These are phyloP conservation scores for Eucalyptus sp. DNA, from an alignment of 345 rosid species.

Conservation along the genomic window DNA sequence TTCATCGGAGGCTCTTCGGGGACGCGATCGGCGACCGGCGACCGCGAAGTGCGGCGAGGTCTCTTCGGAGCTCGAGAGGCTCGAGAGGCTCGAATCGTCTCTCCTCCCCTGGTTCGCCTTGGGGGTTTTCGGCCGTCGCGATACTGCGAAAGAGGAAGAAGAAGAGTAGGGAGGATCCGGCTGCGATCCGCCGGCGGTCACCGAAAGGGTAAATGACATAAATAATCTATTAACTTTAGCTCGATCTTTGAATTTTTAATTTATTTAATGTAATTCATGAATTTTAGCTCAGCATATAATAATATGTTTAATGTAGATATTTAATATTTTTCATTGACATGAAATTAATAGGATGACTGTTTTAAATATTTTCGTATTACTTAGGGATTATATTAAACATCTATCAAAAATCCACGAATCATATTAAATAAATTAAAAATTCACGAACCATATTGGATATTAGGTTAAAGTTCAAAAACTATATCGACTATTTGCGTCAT, in stretches of 20 bases:
- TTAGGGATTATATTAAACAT: too few species aligned
- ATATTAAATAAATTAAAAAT: fast-evolving
- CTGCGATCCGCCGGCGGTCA: neutral
- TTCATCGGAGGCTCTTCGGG: neutral
- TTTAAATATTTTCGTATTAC: too few species aligned
- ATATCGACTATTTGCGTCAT: fast-evolving
- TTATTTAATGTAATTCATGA: fast-evolving
- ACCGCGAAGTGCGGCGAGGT: neutral
- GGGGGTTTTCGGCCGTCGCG: neutral
- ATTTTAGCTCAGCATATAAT: fast-evolving
- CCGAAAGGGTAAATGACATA: fast-evolving
- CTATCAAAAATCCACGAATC: fast-evolving
- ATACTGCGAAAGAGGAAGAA: neutral
- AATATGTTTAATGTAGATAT: too few species aligned
- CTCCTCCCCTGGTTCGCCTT: neutral
- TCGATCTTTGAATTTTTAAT: fast-evolving
- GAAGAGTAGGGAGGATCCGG: neutral
- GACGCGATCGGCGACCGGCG: neutral
- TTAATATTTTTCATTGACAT: too few species aligned
- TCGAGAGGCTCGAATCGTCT: neutral
- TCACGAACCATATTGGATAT: fast-evolving
- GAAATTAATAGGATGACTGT: too few species aligned
- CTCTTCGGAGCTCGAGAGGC: neutral
- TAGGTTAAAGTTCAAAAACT: too few species aligned
- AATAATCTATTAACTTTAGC: too few species aligned